A percentile compares a stretch with the other conserved stretches of the same genome.
Evolutionary conservation across 768 basidiomycete species (phyloP).

Genomic region (Amanita brunnescens): DNA sequence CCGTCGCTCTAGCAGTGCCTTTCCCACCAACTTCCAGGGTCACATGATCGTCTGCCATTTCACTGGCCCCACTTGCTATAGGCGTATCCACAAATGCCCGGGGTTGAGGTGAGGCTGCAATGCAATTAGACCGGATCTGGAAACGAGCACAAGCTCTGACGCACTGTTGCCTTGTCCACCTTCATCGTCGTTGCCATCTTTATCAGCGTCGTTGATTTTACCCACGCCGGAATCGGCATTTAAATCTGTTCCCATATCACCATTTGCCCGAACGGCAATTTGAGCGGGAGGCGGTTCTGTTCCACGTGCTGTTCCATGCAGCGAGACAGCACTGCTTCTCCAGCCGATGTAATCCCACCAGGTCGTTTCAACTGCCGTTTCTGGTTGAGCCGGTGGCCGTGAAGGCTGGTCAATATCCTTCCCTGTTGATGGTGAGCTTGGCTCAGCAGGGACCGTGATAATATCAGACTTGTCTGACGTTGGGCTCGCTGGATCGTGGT

Average conservation of each 20-base stretch:
- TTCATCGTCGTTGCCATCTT: background rate
- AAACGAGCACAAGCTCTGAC: background rate
- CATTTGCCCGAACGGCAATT: no score
- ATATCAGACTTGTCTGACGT: background rate
- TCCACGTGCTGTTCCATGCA: no score
- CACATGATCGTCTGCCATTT: no score
- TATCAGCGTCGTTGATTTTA: background rate
- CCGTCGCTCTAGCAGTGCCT: no score
- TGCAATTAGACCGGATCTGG: background rate
- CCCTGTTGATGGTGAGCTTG: background rate
- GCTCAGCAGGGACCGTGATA: no score
- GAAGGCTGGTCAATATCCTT: background rate
- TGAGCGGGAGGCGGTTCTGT: no score
- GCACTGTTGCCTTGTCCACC: background rate
- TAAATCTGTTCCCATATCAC: background rate
- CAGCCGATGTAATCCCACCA: conserved; percentile 8
- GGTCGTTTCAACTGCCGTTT: background rate
- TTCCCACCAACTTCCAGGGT: no score
- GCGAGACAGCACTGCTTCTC: background rate
- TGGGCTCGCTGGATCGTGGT: background rate
- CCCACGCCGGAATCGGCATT: background rate
- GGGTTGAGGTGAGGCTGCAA: background rate
- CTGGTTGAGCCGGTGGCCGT: background rate
- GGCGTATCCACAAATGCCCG: no score
- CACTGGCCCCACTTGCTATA: no score